These are phyloP conservation scores for Usnea hakonensis DNA, from an alignment of 495 filamentous ascomycete species.

Conservation along the genomic window DNA sequence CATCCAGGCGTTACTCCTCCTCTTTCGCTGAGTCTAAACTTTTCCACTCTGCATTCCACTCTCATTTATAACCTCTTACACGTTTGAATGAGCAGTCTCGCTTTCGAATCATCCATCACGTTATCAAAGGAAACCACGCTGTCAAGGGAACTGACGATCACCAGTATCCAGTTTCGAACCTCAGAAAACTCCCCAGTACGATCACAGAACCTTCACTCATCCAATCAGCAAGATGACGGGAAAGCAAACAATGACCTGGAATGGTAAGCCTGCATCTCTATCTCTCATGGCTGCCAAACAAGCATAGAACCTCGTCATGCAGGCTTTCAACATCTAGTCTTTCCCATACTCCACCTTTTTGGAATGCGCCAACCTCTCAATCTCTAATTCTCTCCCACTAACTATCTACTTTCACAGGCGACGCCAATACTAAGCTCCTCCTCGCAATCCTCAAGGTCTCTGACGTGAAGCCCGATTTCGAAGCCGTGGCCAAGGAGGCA, in stretches of 20 bases:
- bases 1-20: not conserved
- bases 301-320: not conserved
- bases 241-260: slow-evolving; percentile 16
- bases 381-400: not conserved
- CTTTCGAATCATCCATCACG: not conserved
- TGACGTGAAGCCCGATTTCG: slow-evolving; percentile 11
- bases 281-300: not conserved
- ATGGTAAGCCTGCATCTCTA: slow-evolving; percentile 1
- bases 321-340: not conserved
- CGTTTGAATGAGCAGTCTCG: not conserved
- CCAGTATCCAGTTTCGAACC: not conserved
- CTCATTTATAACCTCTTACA: not conserved
- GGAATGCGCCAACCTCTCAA: not conserved
- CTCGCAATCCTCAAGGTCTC: slow-evolving; percentile 8
- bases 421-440: slow-evolving; percentile 11
- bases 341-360: not conserved
- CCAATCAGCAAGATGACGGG: not conserved
- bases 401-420: not conserved
- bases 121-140: not conserved
- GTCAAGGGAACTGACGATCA: not conserved
- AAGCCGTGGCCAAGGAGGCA: slow-evolving; percentile 8
- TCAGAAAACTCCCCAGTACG: not conserved
- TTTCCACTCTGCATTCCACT: not conserved
- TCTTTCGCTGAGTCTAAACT: not conserved
- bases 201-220: not conserved